Conservation (phyloP, 2,329 filamentous ascomycete species). For the Claviceps paspali region DNA sequence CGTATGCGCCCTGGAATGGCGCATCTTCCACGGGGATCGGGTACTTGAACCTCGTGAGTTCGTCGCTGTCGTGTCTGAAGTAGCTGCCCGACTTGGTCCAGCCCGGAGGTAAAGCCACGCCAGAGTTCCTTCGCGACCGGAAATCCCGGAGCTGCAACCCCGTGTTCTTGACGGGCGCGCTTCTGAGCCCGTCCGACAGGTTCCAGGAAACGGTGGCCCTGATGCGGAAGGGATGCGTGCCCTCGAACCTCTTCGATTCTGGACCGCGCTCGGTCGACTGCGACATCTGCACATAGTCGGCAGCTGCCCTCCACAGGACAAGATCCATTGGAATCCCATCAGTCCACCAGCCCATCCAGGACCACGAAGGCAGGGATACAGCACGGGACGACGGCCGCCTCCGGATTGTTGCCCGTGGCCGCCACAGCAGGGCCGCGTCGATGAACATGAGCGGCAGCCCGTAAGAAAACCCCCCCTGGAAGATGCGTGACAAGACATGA, state of each 20-base stretch:
- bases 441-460: conserved; percentile 32
- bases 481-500: conserved; percentile 24
- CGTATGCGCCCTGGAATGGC: conserved; percentile 15
- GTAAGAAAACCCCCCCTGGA: conserved; percentile 27
- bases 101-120: conserved; percentile 20
- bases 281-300: conserved; percentile 27
- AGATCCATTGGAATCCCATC: conserved; percentile 27
- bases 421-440: conserved; percentile 29
- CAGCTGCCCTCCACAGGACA: conserved; percentile 25
- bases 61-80: conserved; percentile 26
- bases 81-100: conserved; percentile 22
- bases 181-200: conserved; percentile 23
- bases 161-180: conserved; percentile 19
- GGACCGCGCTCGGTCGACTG: conserved; percentile 16
- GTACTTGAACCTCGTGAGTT: conserved; percentile 24
- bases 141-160: conserved; percentile 25
- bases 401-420: conserved; percentile 26
- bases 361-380: conserved; percentile 28
- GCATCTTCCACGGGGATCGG: conserved; percentile 24
- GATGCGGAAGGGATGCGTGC: conserved; percentile 23
- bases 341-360: conserved; percentile 34
- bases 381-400: conserved; percentile 21
- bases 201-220: conserved; percentile 22
- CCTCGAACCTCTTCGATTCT: conserved; percentile 19
- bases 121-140: conserved; percentile 17